These are phyloP conservation scores for Cyclostephanos invisitatus DNA, from an alignment of 108 stramenopile species.

Conservation along the genomic window DNA sequence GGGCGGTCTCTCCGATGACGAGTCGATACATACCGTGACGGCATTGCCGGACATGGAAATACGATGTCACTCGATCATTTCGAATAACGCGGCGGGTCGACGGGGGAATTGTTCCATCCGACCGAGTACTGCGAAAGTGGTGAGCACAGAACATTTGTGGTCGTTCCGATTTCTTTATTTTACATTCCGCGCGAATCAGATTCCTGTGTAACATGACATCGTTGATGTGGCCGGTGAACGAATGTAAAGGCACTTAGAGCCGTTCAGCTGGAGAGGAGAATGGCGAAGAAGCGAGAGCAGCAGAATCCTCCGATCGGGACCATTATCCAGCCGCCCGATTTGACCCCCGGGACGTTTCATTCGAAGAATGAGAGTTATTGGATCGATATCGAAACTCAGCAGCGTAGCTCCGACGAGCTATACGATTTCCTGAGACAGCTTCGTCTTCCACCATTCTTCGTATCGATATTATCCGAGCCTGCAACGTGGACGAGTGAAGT, in stretches of 20 bases:
- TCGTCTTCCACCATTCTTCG: conserved; percentile 48
- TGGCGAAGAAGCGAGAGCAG: conserved; percentile 6
- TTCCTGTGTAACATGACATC: not conserved
- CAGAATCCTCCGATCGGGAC: not conserved
- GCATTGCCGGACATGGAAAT: conserved; percentile 39
- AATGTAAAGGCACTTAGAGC: conserved; percentile 27
- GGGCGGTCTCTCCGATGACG: conserved; percentile 20
- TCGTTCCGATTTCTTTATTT: too few species aligned
- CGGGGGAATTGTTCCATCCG: conserved; percentile 24
- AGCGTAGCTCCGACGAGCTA: conserved; percentile 39
- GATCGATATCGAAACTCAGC: conserved; percentile 59
- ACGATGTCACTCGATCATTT: conserved; percentile 34
- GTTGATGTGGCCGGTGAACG: not conserved
- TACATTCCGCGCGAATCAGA: not conserved
- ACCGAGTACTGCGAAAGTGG: conserved; percentile 29
- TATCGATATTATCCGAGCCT: conserved; percentile 46
- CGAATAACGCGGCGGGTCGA: conserved; percentile 9
- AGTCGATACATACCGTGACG: conserved; percentile 37
- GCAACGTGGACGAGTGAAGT: conserved; percentile 53
- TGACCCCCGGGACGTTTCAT: not conserved
- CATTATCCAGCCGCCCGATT: not conserved
- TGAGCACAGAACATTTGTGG: too few species aligned
- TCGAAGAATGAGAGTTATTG: conserved; percentile 50
- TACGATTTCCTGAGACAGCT: conserved; percentile 47
- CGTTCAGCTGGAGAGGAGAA: conserved; percentile 34